Evolutionary conservation across 306 rosid species (phyloP).

Genomic region (Delonix regia): DNA sequence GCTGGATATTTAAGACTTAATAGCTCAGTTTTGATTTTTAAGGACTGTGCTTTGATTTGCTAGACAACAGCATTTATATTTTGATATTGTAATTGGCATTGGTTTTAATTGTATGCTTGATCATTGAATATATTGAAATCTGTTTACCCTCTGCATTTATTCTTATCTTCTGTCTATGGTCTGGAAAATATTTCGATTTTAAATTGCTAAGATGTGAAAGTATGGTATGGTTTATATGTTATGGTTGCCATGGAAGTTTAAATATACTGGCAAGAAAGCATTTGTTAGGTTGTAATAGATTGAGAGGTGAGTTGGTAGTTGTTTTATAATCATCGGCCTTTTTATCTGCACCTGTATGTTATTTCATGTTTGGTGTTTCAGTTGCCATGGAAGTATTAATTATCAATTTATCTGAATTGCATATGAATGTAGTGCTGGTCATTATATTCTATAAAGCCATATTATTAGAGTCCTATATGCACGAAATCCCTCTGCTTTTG

Average conservation of each 20-base stretch:
- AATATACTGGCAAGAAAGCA: not conserved
- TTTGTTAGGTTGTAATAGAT: not conserved
- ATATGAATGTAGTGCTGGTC: not conserved
- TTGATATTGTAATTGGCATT: constrained; percentile 18
- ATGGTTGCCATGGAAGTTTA: not conserved
- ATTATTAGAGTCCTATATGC: not conserved
- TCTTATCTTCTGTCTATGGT: not conserved
- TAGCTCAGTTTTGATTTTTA: constrained; percentile 27
- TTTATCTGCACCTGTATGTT: not conserved
- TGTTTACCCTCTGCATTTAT: not conserved
- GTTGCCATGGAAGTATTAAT: not conserved
- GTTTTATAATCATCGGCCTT: not conserved
- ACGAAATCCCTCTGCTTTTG: constrained; percentile 1
- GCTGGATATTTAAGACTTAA: constrained; percentile 11
- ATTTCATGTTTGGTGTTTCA: not conserved
- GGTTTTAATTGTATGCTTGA: constrained; percentile 24
- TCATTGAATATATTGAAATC: constrained; percentile 12
- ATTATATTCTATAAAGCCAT: not conserved
- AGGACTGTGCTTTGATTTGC: constrained; percentile 11
- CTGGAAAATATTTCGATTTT: not conserved
- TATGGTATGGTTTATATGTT: not conserved
- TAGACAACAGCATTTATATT: not conserved
- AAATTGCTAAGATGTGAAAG: not conserved
- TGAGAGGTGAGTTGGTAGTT: not conserved
- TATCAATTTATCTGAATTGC: not conserved